Evolutionary conservation across 2,329 filamentous ascomycete genomes (phyloP), one percentile per base, ranked within the genome.

Genomic region (Coniochaeta sp.): DNA sequence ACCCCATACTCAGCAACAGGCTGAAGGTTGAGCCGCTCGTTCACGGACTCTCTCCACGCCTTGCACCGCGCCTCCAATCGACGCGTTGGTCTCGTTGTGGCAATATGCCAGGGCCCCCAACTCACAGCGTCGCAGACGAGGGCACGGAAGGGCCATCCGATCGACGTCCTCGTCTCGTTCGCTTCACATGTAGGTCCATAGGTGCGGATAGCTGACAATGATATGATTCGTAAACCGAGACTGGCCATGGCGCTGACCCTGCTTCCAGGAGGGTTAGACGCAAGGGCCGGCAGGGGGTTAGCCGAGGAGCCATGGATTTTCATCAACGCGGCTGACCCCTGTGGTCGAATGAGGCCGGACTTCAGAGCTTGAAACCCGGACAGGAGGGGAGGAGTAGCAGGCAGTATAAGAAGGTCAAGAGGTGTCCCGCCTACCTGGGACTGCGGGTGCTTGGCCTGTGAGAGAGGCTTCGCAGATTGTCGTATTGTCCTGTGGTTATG

Each of bases 1-100:
- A 56, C 24, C 28, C 40, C 17, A 17, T 22, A 24, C 57, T 36
- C 40, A 34, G 28, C 57, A 58, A 59, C 59, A 50, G 40, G 55
- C 59, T 60, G 58, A 58, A 57, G 55, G 60, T 43, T 24, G 31
- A 38, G 31, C n/a, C n/a, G 19, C 44, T 33, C 57, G 58, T 47
- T 59, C 59, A 55, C 63, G 65, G 65, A 65, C 65, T 65, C 62
- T 66, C 65, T 65, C 64, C 65, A 64, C 61, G 55, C 28, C 57
- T 26, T 52, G 33, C 47, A 62, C 62, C 62, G 47, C 14, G 17
- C 12, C 22, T 26, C n/a, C 47, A 63, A 59, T 47, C 57, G 58
- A 7, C 17, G 16, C 28, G 17, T 14, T 44, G 57, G 34, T 34
- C 36, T 44, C 19, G 36, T n/a, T 50, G 31, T 33, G 3, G 38